A percentile compares a stretch with the other conserved stretches of the same genome.
Evolutionary conservation across 108 stramenopile genomes (phyloP).

Genomic region (Nitzschia putrida): DNA sequence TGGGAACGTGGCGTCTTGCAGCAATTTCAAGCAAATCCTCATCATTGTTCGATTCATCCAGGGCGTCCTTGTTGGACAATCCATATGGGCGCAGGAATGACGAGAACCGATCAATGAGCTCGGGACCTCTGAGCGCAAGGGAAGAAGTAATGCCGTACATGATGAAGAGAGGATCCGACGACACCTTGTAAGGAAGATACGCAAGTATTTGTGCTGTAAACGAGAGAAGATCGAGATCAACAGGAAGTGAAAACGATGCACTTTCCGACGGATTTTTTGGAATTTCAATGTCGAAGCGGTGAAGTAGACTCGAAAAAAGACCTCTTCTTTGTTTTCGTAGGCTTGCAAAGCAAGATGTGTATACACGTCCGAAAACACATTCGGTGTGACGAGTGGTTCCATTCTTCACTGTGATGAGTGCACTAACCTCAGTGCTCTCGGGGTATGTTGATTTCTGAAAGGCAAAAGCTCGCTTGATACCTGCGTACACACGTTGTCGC

Average conservation of each 20-base stretch:
- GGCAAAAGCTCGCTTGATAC: conserved; percentile 69
- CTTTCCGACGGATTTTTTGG: not conserved
- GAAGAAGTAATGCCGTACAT: conserved; percentile 62
- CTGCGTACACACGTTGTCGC: conserved; percentile 75
- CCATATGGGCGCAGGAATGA: conserved; percentile 55
- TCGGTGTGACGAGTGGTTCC: conserved; percentile 44
- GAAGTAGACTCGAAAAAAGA: conserved; percentile 59
- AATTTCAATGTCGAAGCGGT: conserved; percentile 44
- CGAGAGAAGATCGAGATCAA: conserved; percentile 60
- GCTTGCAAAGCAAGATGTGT: conserved; percentile 70
- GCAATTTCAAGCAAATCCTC: conserved; percentile 70
- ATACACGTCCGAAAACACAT: conserved; percentile 81
- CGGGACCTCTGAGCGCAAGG: conserved; percentile 62
- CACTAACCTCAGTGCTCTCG: conserved; percentile 52
- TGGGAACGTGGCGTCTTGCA: conserved; percentile 39
- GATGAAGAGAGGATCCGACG: conserved; percentile 76
- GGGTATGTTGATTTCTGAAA: conserved; percentile 73
- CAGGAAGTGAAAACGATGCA: not conserved
- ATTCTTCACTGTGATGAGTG: conserved; percentile 49
- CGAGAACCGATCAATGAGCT: conserved; percentile 61
- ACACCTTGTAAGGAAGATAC: conserved; percentile 71
- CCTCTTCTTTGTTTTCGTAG: conserved; percentile 72
- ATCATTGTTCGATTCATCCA: conserved; percentile 61
- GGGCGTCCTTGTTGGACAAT: conserved; percentile 50
- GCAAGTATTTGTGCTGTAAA: conserved; percentile 82